Evolutionary conservation across 345 rosid genomes (phyloP).

Genomic region (Cardamine occulta): DNA sequence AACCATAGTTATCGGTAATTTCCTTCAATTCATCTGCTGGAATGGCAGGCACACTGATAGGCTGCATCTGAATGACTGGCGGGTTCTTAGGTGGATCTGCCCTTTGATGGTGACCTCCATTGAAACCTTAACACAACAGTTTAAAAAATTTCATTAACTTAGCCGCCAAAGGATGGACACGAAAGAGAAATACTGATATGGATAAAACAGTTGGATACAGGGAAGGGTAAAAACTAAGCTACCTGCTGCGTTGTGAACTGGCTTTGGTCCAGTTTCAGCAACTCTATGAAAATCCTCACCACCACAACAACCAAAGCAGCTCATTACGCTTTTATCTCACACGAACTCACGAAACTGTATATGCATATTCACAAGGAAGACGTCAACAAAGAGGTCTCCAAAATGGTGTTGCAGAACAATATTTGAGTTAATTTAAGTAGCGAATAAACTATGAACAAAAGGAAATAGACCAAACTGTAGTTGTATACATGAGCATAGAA

Average conservation of each 20-base stretch:
- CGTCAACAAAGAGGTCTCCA: slow-evolving; percentile 6
- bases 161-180: neutral
- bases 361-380: neutral
- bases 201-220: neutral
- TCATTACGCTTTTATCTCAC: slow-evolving; percentile 52
- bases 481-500: neutral
- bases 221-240: slow-evolving; percentile 4
- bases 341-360: slow-evolving; percentile 19
- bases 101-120: slow-evolving; percentile 51
- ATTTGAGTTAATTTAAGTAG: neutral
- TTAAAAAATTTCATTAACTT: neutral
- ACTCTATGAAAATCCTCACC: slow-evolving; percentile 60
- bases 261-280: slow-evolving; percentile 56
- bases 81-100: slow-evolving; percentile 47
- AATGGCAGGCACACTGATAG: slow-evolving; percentile 60
- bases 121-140: slow-evolving; percentile 49
- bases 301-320: slow-evolving; percentile 71
- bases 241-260: slow-evolving; percentile 55
- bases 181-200: neutral
- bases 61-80: slow-evolving; percentile 54
- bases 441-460: neutral
- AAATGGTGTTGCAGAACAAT: slow-evolving; percentile 19
- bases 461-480: neutral
- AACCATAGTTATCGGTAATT: slow-evolving; percentile 67
- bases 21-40: slow-evolving; percentile 67